Evolutionary conservation across 1,284 basidiomycete species (phyloP).

Genomic region (Ustilago tritici): DNA sequence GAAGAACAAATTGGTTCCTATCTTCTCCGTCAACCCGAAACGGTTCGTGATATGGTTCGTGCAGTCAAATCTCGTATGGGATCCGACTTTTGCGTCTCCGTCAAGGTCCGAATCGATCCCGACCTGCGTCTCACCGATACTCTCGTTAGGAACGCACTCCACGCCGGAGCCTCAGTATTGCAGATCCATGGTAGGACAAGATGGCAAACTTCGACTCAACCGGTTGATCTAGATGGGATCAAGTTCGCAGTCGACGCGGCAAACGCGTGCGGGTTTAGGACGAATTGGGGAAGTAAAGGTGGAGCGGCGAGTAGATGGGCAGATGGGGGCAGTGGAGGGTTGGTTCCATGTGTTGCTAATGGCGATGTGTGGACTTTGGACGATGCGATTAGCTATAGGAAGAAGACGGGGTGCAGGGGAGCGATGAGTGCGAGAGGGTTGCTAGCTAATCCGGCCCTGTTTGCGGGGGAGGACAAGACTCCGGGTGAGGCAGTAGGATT

Average conservation of each 20-base stretch:
- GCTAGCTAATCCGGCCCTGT: constrained; percentile 75
- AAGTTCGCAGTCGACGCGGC: constrained; percentile 73
- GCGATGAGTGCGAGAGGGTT: constrained; percentile 76
- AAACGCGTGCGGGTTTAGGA: constrained; percentile 52
- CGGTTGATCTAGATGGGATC: constrained; percentile 73
- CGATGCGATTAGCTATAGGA: constrained; percentile 72
- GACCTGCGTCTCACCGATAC: constrained; percentile 73
- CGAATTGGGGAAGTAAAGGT: constrained; percentile 46
- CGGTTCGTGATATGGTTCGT: constrained; percentile 74
- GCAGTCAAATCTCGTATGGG: constrained; percentile 74
- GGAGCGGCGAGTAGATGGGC: constrained; percentile 43
- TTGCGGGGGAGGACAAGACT: constrained; percentile 73
- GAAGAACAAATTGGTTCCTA: constrained; percentile 75
- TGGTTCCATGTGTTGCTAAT: constrained; percentile 74
- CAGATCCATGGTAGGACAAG: constrained; percentile 75
- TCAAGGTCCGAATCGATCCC: constrained; percentile 75
- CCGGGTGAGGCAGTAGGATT: constrained; percentile 72
- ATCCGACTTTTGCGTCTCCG: constrained; percentile 73
- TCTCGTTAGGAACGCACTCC: constrained; percentile 72
- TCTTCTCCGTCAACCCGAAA: constrained; percentile 74
- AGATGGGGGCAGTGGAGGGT: constrained; percentile 69
- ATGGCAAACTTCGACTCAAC: constrained; percentile 73
- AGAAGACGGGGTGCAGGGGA: constrained; percentile 72
- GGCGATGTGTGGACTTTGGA: constrained; percentile 74
- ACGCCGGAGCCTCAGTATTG: constrained; percentile 72